Base-by-base conservation (phyloP, 441 rosid genomes). In the Aleurites moluccanus region DNA sequence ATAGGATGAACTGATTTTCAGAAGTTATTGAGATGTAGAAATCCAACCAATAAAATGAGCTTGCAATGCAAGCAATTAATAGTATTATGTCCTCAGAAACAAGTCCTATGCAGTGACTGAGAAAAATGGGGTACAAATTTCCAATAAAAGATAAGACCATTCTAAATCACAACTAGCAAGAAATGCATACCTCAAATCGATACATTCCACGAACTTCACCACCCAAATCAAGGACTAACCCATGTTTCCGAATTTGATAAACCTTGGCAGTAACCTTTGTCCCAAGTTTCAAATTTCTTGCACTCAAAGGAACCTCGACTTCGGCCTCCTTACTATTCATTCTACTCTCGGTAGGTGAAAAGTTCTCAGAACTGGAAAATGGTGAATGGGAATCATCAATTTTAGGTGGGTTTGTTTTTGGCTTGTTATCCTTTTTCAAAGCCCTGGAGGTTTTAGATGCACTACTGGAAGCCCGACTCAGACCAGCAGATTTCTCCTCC, bases 221-320 rank as follows among this genome's bases (percentile, higher is more conserved):
- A 75, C 97, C 98, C 90, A 96, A 78, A 75, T 96, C 97, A 83
- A 92, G 97, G 81, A 92, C 97, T 67, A 96, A 81, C 70, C 99
- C 99, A 72, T 55, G 92, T 0, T 87, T 59, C 56, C 97, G 93
- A 77, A 92, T 77, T 85, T 92, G 88, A 77, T 79, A 69, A 50
- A 93, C 88, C 82, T 86, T 89, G 53, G 97, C 97, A 11, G 77
- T 72, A 69, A 86, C 79, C 83, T 86, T 85, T 63, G 86, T 82
- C 80, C 93, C 98, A 67, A 93, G 69, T 84, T 90, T 91, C 86
- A 93, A 81, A 18, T 70, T 86, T 74, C 79, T 78, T 30, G 90
- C 79, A 64, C 75, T 83, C 64, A 79, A 5, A 20, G 85, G 75
- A 70, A 76, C 70, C 76, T 74, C 76, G 23, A 44, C 80, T 70